Conservation (phyloP, 225 moss, liverwort and hornwort species). For the Anthoceros angustus region DNA sequence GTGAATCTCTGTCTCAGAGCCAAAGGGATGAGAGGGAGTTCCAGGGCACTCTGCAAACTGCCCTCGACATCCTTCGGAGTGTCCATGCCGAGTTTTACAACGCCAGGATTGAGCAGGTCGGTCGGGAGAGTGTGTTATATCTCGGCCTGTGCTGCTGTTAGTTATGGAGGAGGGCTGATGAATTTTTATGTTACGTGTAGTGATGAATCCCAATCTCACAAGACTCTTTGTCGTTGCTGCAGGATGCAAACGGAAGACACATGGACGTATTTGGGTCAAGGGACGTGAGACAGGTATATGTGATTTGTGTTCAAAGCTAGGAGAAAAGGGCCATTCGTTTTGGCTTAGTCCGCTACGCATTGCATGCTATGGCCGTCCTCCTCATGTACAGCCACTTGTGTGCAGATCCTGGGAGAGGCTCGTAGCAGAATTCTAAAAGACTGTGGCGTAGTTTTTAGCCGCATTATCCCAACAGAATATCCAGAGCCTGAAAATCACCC, state of each 20-base stretch:
- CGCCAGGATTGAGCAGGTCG: constrained; percentile 7
- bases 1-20: constrained; percentile 52
- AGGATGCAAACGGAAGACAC: background rate
- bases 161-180: constrained; percentile 9
- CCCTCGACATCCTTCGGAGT: constrained; percentile 42
- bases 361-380: background rate
- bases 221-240: background rate
- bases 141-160: background rate
- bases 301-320: no score
- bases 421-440: constrained; percentile 40
- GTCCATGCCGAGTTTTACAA: constrained; percentile 57
- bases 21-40: constrained; percentile 72
- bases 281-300: background rate
- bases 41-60: constrained; percentile 63
- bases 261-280: background rate
- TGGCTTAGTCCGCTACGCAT: constrained; percentile 14
- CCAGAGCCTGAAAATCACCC: constrained; percentile 41
- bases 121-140: background rate
- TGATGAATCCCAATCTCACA: background rate
- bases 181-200: background rate
- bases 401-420: constrained; percentile 48
- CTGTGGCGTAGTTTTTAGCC: constrained; percentile 75
- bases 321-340: no score
- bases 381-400: background rate
- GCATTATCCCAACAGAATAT: constrained; percentile 49